Conservation (phyloP, 208 protist genomes). For the Porcisia hertigi region DNA sequence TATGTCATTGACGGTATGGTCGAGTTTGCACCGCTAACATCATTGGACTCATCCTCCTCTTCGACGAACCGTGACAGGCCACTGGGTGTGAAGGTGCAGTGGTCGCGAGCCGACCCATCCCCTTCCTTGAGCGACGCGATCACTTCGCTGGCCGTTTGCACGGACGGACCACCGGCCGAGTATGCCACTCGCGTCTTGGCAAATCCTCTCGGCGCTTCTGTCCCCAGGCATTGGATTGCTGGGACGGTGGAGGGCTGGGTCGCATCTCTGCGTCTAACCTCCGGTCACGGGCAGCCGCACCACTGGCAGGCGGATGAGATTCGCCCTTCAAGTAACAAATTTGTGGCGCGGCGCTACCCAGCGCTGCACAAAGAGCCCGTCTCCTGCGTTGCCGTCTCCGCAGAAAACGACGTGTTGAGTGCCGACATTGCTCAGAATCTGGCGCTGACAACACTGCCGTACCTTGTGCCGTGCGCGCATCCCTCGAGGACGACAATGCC, state of each 20-base stretch:
- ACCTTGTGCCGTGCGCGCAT: not conserved
- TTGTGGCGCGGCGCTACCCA: slow-evolving; percentile 11
- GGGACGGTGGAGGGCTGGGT: slow-evolving; percentile 73
- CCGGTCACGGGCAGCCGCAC: not conserved
- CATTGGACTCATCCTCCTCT: not conserved
- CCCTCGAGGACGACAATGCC: not conserved
- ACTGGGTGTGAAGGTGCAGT: slow-evolving; percentile 25
- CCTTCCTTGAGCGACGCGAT: slow-evolving; percentile 57
- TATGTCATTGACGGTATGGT: slow-evolving; percentile 41
- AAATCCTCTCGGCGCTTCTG: slow-evolving; percentile 44
- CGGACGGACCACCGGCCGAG: not conserved
- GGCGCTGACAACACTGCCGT: slow-evolving; percentile 56
- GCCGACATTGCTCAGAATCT: slow-evolving; percentile 87
- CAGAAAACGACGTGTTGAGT: slow-evolving; percentile 65
- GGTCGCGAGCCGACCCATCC: slow-evolving; percentile 26
- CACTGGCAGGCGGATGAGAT: slow-evolving; percentile 16
- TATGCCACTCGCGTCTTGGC: not conserved
- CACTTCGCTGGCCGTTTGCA: slow-evolving; percentile 39
- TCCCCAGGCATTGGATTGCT: slow-evolving; percentile 61
- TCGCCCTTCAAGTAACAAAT: slow-evolving; percentile 19
- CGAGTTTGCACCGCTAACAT: slow-evolving; percentile 19
- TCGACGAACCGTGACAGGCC: not conserved
- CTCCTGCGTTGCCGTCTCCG: slow-evolving; percentile 71
- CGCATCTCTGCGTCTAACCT: slow-evolving; percentile 20
- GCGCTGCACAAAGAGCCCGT: slow-evolving; percentile 81